Evolutionary conservation across 1,284 basidiomycete genomes (phyloP), one percentile per base, ranked within the genome.

Genomic region (Austroboletus novae-zelandiae): DNA sequence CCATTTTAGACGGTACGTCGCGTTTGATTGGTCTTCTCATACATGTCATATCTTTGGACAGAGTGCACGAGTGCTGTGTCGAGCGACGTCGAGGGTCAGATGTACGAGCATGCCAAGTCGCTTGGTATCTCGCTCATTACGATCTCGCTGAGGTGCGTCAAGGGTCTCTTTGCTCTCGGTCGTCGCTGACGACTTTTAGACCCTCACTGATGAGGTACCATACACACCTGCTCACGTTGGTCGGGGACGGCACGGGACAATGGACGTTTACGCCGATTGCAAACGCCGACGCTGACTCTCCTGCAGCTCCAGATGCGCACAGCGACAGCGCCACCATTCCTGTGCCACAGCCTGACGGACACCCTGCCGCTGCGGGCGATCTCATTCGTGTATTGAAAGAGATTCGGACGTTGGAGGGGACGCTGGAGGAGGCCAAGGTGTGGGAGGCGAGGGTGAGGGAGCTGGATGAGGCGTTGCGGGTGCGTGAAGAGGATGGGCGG

Each of bases 21-120:
- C 4, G 11, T n/a, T 40, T n/a, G 34, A 31, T 30, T 10, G 6
- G 30, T n/a, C 25, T 20, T 29, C 2, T 1, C n/a, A 9, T 4
- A 0, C 1, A 7, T 5, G 5, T 17, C 39, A 17, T 9, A 42
- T 15, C 35, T 17, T 18, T 47, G 9, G 11, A 45, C 31, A 89
- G 95, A 98, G 68, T 96, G 93, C 71, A 98, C 95, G 5, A 94
- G 90, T 55, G 96, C 96, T 1, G 94, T 99, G 7, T 97, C 94
- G 9, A 94, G 91, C 50, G 96, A 98, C 64, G 94, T 98, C 18
- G 95, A 98, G 67, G 94, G 94, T 0, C 76, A 87, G 53, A 95
- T 99, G 92, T 98, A 98, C 72, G 89, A 96, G 64, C 86, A 92
- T 58, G 90, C 91, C 34, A 98, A 98, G 70, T 79, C 84, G n/a